Evolutionary conservation across 2,329 filamentous ascomycete genomes (phyloP).

Genomic region (Cadophora luteo-olivacea): DNA sequence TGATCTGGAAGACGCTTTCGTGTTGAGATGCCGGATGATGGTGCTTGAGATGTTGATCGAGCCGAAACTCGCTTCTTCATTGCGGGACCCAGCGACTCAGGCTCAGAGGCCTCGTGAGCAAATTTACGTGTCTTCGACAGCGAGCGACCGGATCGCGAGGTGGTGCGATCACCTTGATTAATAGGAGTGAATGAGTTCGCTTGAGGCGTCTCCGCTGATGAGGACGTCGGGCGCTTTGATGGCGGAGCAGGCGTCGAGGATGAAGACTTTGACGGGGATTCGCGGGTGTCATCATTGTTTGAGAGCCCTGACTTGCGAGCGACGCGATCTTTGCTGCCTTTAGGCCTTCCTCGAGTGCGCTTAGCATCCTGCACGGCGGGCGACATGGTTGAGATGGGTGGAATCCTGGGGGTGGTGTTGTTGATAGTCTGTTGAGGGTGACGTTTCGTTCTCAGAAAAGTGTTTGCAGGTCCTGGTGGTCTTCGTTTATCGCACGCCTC

Average conservation of each 20-base stretch:
- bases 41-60: slow-evolving; percentile 12
- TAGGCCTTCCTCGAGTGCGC: slow-evolving; percentile 13
- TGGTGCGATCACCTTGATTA: slow-evolving; percentile 1
- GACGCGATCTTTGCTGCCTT: slow-evolving; percentile 16
- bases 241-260: slow-evolving; percentile 14
- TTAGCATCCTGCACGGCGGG: slow-evolving; percentile 1
- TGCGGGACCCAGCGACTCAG: slow-evolving; percentile 14
- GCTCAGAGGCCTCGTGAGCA: slow-evolving; percentile 2
- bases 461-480: slow-evolving; percentile 9
- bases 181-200: slow-evolving; percentile 10
- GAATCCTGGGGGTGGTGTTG: slow-evolving; percentile 6
- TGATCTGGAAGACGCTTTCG: slow-evolving; percentile 14
- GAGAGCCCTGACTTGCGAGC: slow-evolving; percentile 10
- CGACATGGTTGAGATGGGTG: neutral
- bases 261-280: slow-evolving; percentile 5
- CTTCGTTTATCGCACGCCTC: neutral
- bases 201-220: neutral
- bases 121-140: slow-evolving; percentile 9
- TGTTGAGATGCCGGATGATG: neutral
- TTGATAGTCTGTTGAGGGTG: slow-evolving; percentile 8
- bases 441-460: slow-evolving; percentile 1
- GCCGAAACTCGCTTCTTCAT: slow-evolving; percentile 16
- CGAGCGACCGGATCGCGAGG: slow-evolving; percentile 10
- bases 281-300: slow-evolving; percentile 4
- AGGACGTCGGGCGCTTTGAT: slow-evolving; percentile 9